Evolutionary conservation across 176 grass and related monocot species (phyloP).

Genomic region (Musa acuminata): DNA sequence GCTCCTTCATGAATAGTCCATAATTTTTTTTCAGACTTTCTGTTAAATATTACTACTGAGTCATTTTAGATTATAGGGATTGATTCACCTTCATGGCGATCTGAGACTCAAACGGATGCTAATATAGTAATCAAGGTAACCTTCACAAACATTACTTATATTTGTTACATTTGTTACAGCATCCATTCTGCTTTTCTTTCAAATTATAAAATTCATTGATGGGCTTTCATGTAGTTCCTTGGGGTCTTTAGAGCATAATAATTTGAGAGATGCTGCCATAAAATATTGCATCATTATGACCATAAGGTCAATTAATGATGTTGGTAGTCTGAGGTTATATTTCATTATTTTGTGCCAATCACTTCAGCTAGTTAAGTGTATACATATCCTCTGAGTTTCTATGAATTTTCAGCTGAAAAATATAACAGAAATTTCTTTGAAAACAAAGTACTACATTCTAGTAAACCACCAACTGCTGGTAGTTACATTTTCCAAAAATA

Average conservation of each 20-base stretch:
- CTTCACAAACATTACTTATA: conserved; percentile 7
- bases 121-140: conserved; percentile 92
- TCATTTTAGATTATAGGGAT: conserved; percentile 47
- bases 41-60: not conserved
- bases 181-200: not conserved
- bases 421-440: no score
- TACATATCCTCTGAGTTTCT: no score
- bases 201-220: not conserved
- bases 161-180: conserved; percentile 1
- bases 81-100: conserved; percentile 90
- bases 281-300: not conserved
- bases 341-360: not conserved
- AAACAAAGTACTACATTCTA: no score
- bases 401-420: no score
- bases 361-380: not conserved
- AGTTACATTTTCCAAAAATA: no score
- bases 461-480: no score
- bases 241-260: not conserved
- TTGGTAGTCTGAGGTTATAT: no score
- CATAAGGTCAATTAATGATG: no score
- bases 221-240: not conserved
- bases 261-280: not conserved
- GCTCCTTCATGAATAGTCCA: not conserved
- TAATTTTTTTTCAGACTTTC: not conserved
- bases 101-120: conserved; percentile 37